Evolutionary conservation across 164 flowering plant genomes (phyloP), one percentile per base, ranked within the genome.

Genomic region (Aristolochia californica): DNA sequence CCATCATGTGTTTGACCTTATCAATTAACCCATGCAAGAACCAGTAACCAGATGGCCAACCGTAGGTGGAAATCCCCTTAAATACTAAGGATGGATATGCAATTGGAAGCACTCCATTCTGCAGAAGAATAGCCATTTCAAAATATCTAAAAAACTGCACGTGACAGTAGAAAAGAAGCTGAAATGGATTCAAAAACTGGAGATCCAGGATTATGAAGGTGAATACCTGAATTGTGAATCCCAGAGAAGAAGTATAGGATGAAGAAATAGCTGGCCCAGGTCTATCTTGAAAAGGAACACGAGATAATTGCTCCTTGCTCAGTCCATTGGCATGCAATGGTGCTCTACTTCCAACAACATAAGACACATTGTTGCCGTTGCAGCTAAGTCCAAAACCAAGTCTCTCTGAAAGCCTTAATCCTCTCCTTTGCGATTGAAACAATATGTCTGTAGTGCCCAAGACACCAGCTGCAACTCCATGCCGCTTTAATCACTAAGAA

Each of bases 221-320:
- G 13, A 24, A 26, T 23, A 82, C 82, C 82, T 82, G 83, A 48
- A 82, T 73, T 45, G 84, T 71, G 71, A 78, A 82, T 45, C 84
- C 82, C 76, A 72, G 65, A 23, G 84, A 76, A 58, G 80, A 79
- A 48, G 79, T 74, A 62, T 68, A 74, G 5, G 82, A 68, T 26
- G 81, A 76, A 59, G 83, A 68, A 40, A 82, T 79, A 17, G 82
- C 68, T 18, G 87, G 87, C 27, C 87, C 87, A 23, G 87, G 87
- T 23, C 83, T 68, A 48, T 75, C 75, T 62, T 72, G 68, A 64
- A 77, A 77, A 2, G 82, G 74, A 54, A 71, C 49, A 20, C 66
- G 55, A 4, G 72, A 63, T 43, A 81, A 53, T 25, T 69, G 71
- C 23, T 67, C 72, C 53, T 50, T 66, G 18, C 63, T 62, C 53